Conservation (phyloP, 2,329 filamentous ascomycete genomes). For the Dissoconium aciculare region DNA sequence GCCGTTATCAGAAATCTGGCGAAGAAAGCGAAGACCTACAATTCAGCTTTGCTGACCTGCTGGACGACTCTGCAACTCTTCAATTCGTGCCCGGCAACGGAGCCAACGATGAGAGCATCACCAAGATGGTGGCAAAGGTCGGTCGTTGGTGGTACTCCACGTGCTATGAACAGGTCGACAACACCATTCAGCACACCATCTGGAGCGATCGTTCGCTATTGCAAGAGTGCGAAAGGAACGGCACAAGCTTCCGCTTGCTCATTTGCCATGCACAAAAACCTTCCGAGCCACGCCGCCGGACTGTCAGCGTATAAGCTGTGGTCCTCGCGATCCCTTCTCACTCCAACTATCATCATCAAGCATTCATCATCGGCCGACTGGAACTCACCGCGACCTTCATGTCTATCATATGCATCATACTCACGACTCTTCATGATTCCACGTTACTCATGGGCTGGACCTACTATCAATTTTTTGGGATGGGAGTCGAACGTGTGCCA, state of each 20-base stretch:
- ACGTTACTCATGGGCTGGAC: constrained; percentile 1
- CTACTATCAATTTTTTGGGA: too few relatives aligned
- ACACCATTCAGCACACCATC: constrained; percentile 45
- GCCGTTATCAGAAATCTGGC: constrained; percentile 5
- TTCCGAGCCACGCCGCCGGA: constrained; percentile 30
- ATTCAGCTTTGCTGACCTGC: constrained; percentile 17
- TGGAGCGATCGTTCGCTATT: constrained; percentile 65
- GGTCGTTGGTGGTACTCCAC: constrained; percentile 93
- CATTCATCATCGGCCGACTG: too few relatives aligned
- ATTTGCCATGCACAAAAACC: constrained; percentile 86
- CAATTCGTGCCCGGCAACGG: constrained; percentile 19
- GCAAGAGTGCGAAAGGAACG: constrained; percentile 70
- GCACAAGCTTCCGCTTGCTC: constrained; percentile 76
- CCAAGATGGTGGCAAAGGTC: constrained; percentile 80
- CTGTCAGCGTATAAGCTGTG: constrained; percentile 32
- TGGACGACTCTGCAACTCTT: constrained; percentile 33
- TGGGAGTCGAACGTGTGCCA: too few relatives aligned
- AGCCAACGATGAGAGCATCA: constrained; percentile 62
- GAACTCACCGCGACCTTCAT: too few relatives aligned
- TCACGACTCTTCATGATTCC: background rate
- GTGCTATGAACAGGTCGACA: constrained; percentile 59
- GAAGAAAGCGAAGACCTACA: constrained; percentile 6
- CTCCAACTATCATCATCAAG: background rate
- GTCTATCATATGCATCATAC: background rate
- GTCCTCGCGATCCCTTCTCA: background rate